Conservation (phyloP, 169 alveolate species). For the Plasmodium billcollinsi region DNA sequence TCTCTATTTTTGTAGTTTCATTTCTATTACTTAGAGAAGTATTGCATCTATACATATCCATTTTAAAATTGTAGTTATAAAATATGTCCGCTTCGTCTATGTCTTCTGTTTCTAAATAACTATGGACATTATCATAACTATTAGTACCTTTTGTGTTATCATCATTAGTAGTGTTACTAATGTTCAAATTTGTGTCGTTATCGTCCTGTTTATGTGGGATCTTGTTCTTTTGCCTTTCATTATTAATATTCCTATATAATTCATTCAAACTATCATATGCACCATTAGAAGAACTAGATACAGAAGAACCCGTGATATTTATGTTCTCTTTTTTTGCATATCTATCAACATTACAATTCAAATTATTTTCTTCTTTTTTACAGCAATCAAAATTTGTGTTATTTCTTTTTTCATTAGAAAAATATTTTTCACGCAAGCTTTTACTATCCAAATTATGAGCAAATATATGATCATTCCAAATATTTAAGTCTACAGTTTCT, state of each 20-base stretch:
- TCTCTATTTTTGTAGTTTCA: background rate
- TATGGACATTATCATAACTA: background rate
- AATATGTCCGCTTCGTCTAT: conserved; percentile 11
- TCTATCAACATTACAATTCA: too few species aligned
- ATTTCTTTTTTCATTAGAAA: conserved; percentile 8
- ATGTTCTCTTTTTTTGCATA: too few species aligned
- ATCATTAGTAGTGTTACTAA: background rate
- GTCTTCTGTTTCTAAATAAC: background rate
- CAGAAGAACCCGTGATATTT: too few species aligned
- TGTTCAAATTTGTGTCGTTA: background rate
- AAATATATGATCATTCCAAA: conserved; percentile 40
- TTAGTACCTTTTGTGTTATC: background rate
- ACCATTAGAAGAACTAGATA: too few species aligned
- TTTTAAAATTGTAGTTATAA: conserved; percentile 27
- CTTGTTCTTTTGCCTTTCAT: background rate
- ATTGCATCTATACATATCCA: conserved; percentile 7
- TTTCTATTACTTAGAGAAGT: conserved; percentile 6
- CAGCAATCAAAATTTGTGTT: background rate
- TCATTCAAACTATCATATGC: too few species aligned
- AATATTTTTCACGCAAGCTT: background rate
- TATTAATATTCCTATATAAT: background rate
- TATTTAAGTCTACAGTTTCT: conserved; percentile 35
- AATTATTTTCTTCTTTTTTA: too few species aligned
- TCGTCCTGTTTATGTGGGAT: background rate
- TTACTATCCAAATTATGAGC: conserved; percentile 2